These are phyloP conservation scores for Fusarium sarcochroum DNA, from an alignment of 2,329 filamentous ascomycete species.

Conservation along the genomic window DNA sequence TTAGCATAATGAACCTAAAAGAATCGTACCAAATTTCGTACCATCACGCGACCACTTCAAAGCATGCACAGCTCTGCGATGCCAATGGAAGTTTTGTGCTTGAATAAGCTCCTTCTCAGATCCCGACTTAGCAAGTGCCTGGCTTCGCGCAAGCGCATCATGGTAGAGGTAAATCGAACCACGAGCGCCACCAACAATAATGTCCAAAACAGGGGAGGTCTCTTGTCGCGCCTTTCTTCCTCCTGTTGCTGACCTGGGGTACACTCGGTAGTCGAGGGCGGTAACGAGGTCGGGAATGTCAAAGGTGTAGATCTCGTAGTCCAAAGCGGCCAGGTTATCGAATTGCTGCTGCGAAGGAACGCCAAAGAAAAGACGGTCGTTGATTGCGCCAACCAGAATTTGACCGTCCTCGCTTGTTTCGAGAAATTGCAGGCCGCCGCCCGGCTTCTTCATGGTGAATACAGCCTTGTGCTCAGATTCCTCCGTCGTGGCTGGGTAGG, in stretches of 20 bases:
- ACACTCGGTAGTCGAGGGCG: slow-evolving; percentile 73
- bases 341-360: slow-evolving; percentile 42
- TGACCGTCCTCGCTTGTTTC: slow-evolving; percentile 67
- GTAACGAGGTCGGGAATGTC: slow-evolving; percentile 75
- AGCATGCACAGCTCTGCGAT: slow-evolving; percentile 84
- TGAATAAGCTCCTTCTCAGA: slow-evolving; percentile 64
- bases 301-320: slow-evolving; percentile 71
- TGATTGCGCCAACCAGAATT: slow-evolving; percentile 63
- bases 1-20: slow-evolving; percentile 48
- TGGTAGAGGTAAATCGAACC: slow-evolving; percentile 88
- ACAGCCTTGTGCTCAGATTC: slow-evolving; percentile 54
- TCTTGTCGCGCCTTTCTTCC: slow-evolving; percentile 46
- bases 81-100: slow-evolving; percentile 87
- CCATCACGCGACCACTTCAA: slow-evolving; percentile 95
- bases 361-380: slow-evolving; percentile 56
- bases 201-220: slow-evolving; percentile 68
- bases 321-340: slow-evolving; percentile 48
- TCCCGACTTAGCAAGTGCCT: slow-evolving; percentile 57
- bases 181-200: slow-evolving; percentile 82
- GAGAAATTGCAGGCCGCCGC: slow-evolving; percentile 58
- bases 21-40: slow-evolving; percentile 54
- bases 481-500: slow-evolving; percentile 58
- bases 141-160: slow-evolving; percentile 75
- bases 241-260: slow-evolving; percentile 34
- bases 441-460: slow-evolving; percentile 55